Evolutionary conservation across 805 yeast genomes (phyloP).

Genomic region (Suhomyces tanzawaensis): DNA sequence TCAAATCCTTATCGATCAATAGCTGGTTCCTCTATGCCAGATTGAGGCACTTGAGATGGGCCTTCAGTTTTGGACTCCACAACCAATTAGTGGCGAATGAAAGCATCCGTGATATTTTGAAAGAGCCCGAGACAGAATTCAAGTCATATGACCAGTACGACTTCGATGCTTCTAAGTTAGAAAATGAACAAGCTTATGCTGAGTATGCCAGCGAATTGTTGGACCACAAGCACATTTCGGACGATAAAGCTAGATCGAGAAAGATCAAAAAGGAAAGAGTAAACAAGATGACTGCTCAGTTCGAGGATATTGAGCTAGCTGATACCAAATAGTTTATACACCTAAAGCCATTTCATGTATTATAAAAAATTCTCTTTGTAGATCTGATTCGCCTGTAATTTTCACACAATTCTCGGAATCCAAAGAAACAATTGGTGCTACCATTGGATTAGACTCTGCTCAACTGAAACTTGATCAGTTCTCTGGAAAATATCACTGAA

Average conservation of each 20-base stretch:
- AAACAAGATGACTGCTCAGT: slow-evolving; percentile 30
- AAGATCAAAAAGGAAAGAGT: slow-evolving; percentile 37
- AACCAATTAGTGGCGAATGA: slow-evolving; percentile 43
- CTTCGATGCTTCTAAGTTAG: slow-evolving; percentile 6
- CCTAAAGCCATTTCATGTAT: too few species aligned
- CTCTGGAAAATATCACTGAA: too few species aligned
- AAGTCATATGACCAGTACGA: slow-evolving; percentile 5
- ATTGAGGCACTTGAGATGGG: slow-evolving; percentile 47
- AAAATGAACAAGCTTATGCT: slow-evolving; percentile 7
- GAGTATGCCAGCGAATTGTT: slow-evolving; percentile 8
- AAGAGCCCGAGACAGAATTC: slow-evolving; percentile 23
- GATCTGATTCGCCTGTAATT: too few species aligned
- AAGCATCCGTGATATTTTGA: slow-evolving; percentile 33
- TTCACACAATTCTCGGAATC: too few species aligned
- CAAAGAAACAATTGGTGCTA: too few species aligned
- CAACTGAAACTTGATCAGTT: too few species aligned
- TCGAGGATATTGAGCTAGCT: slow-evolving; percentile 21
- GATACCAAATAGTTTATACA: not conserved
- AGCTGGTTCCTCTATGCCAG: slow-evolving; percentile 52
- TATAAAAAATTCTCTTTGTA: too few species aligned
- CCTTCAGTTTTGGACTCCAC: slow-evolving; percentile 52
- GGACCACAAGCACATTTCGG: slow-evolving; percentile 12
- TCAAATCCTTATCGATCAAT: slow-evolving; percentile 45
- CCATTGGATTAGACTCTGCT: too few species aligned
- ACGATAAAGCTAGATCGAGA: slow-evolving; percentile 36